phyloP scores from a whole-genome alignment of 1,284 basidiomycete genomes.

The Boletus semigastroideus region DNA sequence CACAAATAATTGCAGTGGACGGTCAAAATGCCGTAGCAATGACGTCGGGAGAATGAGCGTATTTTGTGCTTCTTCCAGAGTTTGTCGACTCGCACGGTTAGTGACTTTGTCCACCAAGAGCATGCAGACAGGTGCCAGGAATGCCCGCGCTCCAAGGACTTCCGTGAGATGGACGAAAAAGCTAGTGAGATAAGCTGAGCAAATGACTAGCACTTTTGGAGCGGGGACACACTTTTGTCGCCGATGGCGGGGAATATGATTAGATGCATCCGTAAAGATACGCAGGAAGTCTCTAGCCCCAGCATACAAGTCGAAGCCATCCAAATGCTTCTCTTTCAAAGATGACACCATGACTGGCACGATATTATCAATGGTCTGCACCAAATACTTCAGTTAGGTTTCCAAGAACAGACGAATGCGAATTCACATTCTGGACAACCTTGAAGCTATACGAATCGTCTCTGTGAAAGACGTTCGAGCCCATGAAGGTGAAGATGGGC shows the following conservation, averaged over 20 bases:
- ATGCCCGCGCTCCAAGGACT: slow-evolving; percentile 79
- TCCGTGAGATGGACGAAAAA: slow-evolving; percentile 93
- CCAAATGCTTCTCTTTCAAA: slow-evolving; percentile 54
- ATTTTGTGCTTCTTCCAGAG: slow-evolving; percentile 54
- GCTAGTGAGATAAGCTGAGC: slow-evolving; percentile 39
- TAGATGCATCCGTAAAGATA: slow-evolving; percentile 87
- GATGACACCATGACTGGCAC: slow-evolving; percentile 90
- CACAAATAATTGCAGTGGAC: slow-evolving; percentile 57
- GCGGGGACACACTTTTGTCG: slow-evolving; percentile 64
- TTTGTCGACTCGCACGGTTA: slow-evolving; percentile 70
- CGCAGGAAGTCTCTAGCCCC: slow-evolving; percentile 73
- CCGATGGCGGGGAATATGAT: slow-evolving; percentile 86
- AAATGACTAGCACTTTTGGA: background rate
- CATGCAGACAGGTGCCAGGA: slow-evolving; percentile 84
- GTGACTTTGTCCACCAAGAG: slow-evolving; percentile 81
- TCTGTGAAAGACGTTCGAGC: slow-evolving; percentile 92
- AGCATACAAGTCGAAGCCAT: slow-evolving; percentile 61
- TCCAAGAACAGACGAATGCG: background rate
- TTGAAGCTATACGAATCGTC: slow-evolving; percentile 96
- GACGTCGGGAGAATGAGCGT: slow-evolving; percentile 68
- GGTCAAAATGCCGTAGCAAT: slow-evolving; percentile 59
- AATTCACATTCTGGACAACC: slow-evolving; percentile 84
- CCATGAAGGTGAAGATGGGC: slow-evolving; percentile 99
- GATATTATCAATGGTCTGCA: slow-evolving; percentile 86
- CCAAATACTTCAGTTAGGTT: slow-evolving; percentile 1